Evolutionary conservation across 495 filamentous ascomycete species (phyloP).

Genomic region (Aspergillus conjunctus): DNA sequence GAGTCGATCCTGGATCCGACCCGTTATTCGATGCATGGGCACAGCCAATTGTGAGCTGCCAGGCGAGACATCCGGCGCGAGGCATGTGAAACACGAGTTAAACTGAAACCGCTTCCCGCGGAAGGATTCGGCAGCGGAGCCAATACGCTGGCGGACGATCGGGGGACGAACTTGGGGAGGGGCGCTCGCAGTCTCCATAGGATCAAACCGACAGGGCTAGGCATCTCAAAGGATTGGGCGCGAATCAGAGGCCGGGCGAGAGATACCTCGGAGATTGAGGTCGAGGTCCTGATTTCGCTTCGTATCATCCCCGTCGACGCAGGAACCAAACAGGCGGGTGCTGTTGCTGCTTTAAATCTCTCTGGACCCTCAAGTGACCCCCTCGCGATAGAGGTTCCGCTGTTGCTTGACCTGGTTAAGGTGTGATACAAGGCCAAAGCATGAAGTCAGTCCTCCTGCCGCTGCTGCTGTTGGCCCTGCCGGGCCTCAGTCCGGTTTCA

Average conservation of each 20-base stretch:
- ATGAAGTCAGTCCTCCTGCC: constrained; percentile 4
- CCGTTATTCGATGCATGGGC: no score
- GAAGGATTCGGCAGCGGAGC: not conserved
- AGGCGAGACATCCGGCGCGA: not conserved
- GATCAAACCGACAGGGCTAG: no score
- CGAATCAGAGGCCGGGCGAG: not conserved
- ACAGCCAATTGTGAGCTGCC: not conserved
- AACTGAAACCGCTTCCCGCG: constrained; percentile 1
- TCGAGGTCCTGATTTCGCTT: not conserved
- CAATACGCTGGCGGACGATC: no score
- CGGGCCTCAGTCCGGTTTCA: not conserved
- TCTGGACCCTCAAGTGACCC: no score
- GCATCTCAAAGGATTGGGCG: no score
- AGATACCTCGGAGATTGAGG: not conserved
- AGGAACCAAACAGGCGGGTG: not conserved
- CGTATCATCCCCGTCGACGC: not conserved
- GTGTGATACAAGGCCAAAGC: not conserved
- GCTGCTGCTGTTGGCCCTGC: constrained; percentile 6
- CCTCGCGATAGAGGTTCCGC: no score
- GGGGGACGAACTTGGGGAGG: no score
- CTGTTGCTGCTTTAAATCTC: not conserved
- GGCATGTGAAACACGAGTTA: not conserved
- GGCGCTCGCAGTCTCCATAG: no score
- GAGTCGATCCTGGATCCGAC: no score
- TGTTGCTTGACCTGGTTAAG: not conserved